Evolutionary conservation across 1,284 basidiomycete genomes (phyloP).

Genomic region (Irpex sp.): DNA sequence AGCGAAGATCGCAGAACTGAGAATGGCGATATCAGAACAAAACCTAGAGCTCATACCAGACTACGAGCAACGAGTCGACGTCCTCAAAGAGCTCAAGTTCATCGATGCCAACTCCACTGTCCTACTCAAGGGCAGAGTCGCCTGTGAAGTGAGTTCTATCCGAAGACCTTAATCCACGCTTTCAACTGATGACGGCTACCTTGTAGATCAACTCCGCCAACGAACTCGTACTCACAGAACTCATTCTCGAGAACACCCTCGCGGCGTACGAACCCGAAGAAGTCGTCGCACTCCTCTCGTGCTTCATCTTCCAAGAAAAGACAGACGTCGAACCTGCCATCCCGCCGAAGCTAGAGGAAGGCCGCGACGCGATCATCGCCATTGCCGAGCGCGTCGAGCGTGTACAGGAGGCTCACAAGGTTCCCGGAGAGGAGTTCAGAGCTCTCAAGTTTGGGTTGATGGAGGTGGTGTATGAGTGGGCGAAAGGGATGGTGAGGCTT

Average conservation of each 20-base stretch:
- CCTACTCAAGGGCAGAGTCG: constrained; percentile 92
- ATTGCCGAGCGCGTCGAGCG: constrained; percentile 83
- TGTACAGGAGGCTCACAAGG: constrained; percentile 76
- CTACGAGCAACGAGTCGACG: constrained; percentile 90
- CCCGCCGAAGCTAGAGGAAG: constrained; percentile 72
- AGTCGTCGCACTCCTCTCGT: constrained; percentile 93
- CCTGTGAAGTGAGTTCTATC: constrained; percentile 76
- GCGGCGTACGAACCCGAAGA: constrained; percentile 91
- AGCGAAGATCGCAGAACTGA: constrained; percentile 69
- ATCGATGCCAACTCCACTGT: constrained; percentile 94
- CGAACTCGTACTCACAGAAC: constrained; percentile 92
- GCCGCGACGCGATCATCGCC: constrained; percentile 70
- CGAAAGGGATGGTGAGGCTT: constrained; percentile 83
- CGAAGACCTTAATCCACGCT: neutral
- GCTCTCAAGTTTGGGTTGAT: constrained; percentile 86
- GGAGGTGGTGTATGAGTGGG: constrained; percentile 98
- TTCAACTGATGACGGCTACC: neutral
- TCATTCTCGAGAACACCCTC: constrained; percentile 94
- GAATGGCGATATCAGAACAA: constrained; percentile 86
- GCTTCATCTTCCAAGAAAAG: constrained; percentile 98
- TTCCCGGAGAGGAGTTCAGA: constrained; percentile 73
- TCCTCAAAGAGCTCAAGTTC: constrained; percentile 88
- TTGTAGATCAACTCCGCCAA: constrained; percentile 92
- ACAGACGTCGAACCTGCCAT: constrained; percentile 83
- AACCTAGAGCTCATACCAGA: constrained; percentile 96